A percentile compares a stretch with the other conserved stretches of the same genome.
These are phyloP conservation scores for Conticribra guillardii DNA, from an alignment of 108 stramenopile species.

Conservation along the genomic window DNA sequence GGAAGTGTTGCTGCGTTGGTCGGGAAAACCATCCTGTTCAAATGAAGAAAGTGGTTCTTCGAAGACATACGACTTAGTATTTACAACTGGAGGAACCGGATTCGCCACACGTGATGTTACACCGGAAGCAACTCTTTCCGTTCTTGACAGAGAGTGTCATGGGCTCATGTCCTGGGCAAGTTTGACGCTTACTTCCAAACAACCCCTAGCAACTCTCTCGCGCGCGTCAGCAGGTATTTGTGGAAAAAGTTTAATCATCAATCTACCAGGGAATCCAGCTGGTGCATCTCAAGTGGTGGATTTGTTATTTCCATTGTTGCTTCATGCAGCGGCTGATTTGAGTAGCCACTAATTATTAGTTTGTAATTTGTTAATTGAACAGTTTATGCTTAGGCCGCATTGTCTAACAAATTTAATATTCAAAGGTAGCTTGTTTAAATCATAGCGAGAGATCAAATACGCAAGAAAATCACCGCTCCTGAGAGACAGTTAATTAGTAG, in stretches of 20 bases:
- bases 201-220: constrained; percentile 81
- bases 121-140: constrained; percentile 82
- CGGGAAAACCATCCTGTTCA: constrained; percentile 31
- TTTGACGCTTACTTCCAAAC: constrained; percentile 55
- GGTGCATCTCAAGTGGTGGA: constrained; percentile 71
- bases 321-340: constrained; percentile 72
- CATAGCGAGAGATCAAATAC: too few relatives aligned
- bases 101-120: constrained; percentile 88
- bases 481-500: too few relatives aligned
- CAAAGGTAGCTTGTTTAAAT: too few relatives aligned
- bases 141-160: constrained; percentile 68
- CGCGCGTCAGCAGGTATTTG: constrained; percentile 78
- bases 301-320: constrained; percentile 69
- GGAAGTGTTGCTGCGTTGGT: constrained; percentile 56
- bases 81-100: constrained; percentile 94
- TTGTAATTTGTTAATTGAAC: too few relatives aligned
- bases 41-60: constrained; percentile 1
- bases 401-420: too few relatives aligned
- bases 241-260: constrained; percentile 67
- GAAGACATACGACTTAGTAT: constrained; percentile 64
- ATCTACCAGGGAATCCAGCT: constrained; percentile 83
- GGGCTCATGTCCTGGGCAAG: constrained; percentile 83
- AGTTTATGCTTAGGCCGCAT: too few relatives aligned
- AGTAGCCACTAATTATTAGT: constrained; percentile 1
- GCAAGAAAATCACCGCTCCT: too few relatives aligned